Percentiles rank a stretch among this genome's conserved stretches.
Evolutionary conservation across 345 rosid species (phyloP).

Genomic region (Carallia brachiata): DNA sequence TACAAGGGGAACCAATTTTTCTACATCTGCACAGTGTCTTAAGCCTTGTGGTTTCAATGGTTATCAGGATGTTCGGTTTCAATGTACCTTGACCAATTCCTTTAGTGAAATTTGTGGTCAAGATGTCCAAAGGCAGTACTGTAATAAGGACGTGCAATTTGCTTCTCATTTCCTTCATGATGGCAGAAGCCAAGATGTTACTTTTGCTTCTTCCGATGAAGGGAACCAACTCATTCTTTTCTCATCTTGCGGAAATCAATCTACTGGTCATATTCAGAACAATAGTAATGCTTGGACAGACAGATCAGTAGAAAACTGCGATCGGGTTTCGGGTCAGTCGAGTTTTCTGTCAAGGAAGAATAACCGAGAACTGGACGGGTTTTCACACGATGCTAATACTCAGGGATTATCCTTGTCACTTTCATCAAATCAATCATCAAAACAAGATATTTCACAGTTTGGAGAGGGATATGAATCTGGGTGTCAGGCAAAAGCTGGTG

Average conservation of each 20-base stretch:
- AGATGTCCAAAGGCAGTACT: constrained; percentile 19
- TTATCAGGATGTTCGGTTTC: constrained; percentile 26
- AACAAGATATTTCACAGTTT: constrained; percentile 15
- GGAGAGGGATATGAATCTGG: constrained; percentile 23
- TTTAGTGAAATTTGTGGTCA: constrained; percentile 30
- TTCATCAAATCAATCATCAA: constrained; percentile 39
- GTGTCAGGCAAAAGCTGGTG: constrained; percentile 10
- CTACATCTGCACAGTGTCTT: constrained; percentile 22
- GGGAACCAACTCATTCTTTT: constrained; percentile 32
- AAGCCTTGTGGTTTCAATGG: constrained; percentile 18
- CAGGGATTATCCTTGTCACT: constrained; percentile 54
- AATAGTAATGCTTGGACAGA: constrained; percentile 18
- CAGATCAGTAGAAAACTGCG: constrained; percentile 18
- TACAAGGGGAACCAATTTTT: constrained; percentile 19
- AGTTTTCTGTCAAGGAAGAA: constrained; percentile 23
- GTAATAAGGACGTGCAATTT: constrained; percentile 24
- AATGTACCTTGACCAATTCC: constrained; percentile 20
- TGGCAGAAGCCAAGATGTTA: constrained; percentile 31
- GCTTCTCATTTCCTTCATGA: constrained; percentile 21
- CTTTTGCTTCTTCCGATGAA: constrained; percentile 26
- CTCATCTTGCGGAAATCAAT: constrained; percentile 31
- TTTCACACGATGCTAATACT: constrained; percentile 22
- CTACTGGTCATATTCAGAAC: constrained; percentile 11
- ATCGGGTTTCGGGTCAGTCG: constrained; percentile 29
- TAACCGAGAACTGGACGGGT: constrained; percentile 12